Conservation (phyloP, 2,329 filamentous ascomycete genomes). For the Aspergillus ochraceoroseus region DNA sequence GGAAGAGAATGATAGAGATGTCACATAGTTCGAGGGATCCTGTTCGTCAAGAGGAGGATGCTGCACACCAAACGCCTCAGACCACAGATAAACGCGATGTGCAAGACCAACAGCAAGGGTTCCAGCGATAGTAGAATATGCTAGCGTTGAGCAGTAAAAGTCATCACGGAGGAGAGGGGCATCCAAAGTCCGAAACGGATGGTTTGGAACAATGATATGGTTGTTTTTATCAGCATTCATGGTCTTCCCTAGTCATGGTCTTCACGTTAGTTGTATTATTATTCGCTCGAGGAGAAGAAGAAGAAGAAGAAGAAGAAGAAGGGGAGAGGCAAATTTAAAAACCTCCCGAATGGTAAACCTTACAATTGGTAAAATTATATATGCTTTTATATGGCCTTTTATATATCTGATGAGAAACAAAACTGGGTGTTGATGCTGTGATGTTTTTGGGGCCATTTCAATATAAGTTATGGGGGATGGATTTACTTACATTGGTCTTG, state of each 20-base stretch:
- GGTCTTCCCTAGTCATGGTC: constrained; percentile 21
- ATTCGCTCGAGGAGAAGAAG: too few species aligned
- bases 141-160: constrained; percentile 88
- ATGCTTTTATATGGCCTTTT: not conserved
- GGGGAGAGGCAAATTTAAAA: not conserved
- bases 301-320: not conserved
- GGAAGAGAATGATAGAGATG: constrained; percentile 87
- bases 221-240: constrained; percentile 15
- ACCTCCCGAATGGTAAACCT: not conserved
- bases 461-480: not conserved
- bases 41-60: constrained; percentile 54
- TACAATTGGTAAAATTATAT: not conserved
- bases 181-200: constrained; percentile 83
- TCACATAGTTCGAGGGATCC: constrained; percentile 56
- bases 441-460: not conserved
- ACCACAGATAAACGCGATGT: constrained; percentile 81
- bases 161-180: constrained; percentile 87
- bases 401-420: not conserved
- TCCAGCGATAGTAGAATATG: constrained; percentile 70
- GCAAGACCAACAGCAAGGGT: constrained; percentile 80
- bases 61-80: constrained; percentile 65
- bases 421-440: not conserved
- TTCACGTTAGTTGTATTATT: constrained; percentile 5
- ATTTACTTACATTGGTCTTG: constrained; percentile 33
- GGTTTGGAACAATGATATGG: constrained; percentile 55